Evolutionary conservation across 345 rosid genomes (phyloP).

Genomic region (Syzygium grande): DNA sequence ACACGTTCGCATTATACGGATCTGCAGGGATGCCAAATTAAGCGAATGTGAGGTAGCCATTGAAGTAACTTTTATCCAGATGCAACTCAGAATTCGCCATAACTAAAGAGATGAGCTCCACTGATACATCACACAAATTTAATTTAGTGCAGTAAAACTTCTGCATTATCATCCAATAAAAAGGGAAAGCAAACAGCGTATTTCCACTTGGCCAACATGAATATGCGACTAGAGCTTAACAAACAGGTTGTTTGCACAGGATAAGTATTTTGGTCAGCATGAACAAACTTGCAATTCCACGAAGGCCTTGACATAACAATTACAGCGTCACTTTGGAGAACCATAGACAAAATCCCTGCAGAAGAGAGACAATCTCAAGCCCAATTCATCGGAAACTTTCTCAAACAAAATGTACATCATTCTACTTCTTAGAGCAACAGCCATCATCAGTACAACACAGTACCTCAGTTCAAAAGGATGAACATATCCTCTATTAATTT

Average conservation of each 20-base stretch:
- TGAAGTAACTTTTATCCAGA: not conserved
- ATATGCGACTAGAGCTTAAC: not conserved
- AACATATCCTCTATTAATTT: not conserved
- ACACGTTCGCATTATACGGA: slow-evolving; percentile 72
- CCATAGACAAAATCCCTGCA: not conserved
- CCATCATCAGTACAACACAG: not conserved
- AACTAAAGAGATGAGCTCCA: not conserved
- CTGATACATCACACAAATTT: not conserved
- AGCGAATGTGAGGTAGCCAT: not conserved
- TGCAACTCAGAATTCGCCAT: not conserved
- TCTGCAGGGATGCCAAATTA: slow-evolving; percentile 26
- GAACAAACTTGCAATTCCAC: not conserved
- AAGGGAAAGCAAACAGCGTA: not conserved
- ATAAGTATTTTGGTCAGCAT: not conserved
- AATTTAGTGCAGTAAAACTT: not conserved
- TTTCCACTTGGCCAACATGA: not conserved
- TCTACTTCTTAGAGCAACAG: not conserved
- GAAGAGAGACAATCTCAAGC: not conserved
- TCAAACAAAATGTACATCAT: not conserved
- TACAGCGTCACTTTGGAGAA: not conserved
- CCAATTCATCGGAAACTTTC: not conserved
- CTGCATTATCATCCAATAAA: not conserved
- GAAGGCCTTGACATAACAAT: not conserved
- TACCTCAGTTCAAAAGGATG: not conserved
- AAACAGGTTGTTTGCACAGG: not conserved